Percentiles rank a stretch among this genome's conserved stretches.
phyloP scores from a whole-genome alignment of 306 rosid species.

The Pueraria montana region DNA sequence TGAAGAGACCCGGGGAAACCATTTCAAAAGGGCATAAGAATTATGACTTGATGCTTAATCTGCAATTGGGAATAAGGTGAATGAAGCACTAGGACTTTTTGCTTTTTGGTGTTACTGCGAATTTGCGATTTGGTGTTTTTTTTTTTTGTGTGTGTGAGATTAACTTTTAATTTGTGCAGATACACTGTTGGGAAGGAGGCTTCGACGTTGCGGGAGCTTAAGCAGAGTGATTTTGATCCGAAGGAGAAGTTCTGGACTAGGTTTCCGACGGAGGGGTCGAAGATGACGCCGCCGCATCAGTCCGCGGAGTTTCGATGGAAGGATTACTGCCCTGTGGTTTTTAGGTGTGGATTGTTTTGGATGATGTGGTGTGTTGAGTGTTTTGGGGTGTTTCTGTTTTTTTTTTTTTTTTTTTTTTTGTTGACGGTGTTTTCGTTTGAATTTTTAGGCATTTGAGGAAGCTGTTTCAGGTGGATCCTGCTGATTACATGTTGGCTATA shows the following conservation, averaged over 20 bases:
- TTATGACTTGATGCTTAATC: slow-evolving; percentile 96
- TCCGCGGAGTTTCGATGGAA: slow-evolving; percentile 61
- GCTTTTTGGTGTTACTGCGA: neutral
- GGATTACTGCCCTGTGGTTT: slow-evolving; percentile 64
- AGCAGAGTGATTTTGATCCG: slow-evolving; percentile 57
- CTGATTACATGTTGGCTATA: slow-evolving; percentile 65
- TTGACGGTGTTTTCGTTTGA: slow-evolving; percentile 43
- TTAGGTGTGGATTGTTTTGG: slow-evolving; percentile 48
- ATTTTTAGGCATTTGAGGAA: slow-evolving; percentile 78
- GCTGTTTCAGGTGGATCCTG: slow-evolving; percentile 65
- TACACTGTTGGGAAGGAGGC: slow-evolving; percentile 77
- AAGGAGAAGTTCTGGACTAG: slow-evolving; percentile 66
- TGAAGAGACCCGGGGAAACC: slow-evolving; percentile 85
- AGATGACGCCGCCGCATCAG: slow-evolving; percentile 63
- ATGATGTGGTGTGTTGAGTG: neutral
- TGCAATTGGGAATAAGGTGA: slow-evolving; percentile 92
- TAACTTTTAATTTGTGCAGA: slow-evolving; percentile 42
- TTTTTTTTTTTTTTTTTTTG: neutral
- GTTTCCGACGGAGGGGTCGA: slow-evolving; percentile 65
- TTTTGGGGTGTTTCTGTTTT: neutral
- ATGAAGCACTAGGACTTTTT: neutral
- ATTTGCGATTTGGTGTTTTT: neutral
- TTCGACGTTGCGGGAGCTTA: slow-evolving; percentile 60
- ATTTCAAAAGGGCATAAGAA: slow-evolving; percentile 92
- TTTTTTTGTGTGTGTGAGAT: neutral